Evolutionary conservation across 176 grass and related monocot genomes (phyloP), one percentile per base, ranked within the genome.

Genomic region (Coix lacrymajobi): DNA sequence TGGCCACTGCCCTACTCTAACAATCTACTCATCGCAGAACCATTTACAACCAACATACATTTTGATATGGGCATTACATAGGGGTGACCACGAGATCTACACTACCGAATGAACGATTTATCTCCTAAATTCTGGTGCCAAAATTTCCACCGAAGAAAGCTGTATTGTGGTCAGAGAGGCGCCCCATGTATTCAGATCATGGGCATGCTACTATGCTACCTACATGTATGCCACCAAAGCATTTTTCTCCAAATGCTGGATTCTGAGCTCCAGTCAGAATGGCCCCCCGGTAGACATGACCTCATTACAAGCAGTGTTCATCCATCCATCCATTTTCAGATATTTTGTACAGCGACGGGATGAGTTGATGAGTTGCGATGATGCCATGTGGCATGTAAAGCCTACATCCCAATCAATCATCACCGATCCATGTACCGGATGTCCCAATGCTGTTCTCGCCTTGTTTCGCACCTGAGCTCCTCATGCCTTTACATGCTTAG

Each of bases 11-110:
- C 61, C 84, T 90, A 90, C 80, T 75, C 88, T 90, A 90, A 90
- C 80, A 80, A 83, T 90, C 88, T 90, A 90, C 79, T 70, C 80
- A 90, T 84, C 79, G 84, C 74, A 62, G 39, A 80, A 70, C 84
- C 89, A 90, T 90, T 79, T 87, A 90, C 89, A 89, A 69, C 69
- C 64, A 74, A 86, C 79, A 87, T 90, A 90, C 88, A 87, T 61
- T 49, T 67, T 86, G 38, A 83, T 61, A 79, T 43, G 84, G 79
- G 75, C 74, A 79, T 87, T 90, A 87, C 84, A 87, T 45, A 49
- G 69, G 58, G 60, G 32, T 26, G 75, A 74, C 73, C 83, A 83
- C 58, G 3, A 43, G 73, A 71, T 79, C 84, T 87, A 87, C 49
- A 45, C 88, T 87, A 87, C 68, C 40, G 32, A 78, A 82, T 60